Base-by-base conservation (phyloP, 495 filamentous ascomycete genomes). In the Evernia prunastri region DNA sequence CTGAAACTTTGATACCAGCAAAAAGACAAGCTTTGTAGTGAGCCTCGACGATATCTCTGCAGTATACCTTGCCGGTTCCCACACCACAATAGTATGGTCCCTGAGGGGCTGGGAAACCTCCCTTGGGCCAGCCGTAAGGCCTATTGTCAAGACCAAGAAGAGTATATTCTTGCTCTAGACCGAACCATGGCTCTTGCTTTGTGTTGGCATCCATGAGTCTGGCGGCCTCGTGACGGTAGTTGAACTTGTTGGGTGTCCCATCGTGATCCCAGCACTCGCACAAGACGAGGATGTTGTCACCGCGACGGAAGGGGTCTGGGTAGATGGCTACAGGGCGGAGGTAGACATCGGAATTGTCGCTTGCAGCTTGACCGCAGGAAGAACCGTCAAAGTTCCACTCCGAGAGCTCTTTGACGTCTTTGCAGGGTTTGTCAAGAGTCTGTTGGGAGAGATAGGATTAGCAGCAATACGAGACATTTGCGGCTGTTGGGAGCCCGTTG, bases 351-450 rank as follows among this genome's bases (percentile, higher is more conserved):
- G 92, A 97, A 84, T 98, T 91, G 77, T 93, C 90, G 73, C 93
- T 91, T 39, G 92, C 91, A 60, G 94, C 94, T 78, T 98, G 94
- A 71, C 82, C 89, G 69, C 91, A 96, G 25, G 92, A 96, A 61
- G 91, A 96, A 75, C 94, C 94, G 74, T 98, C 94, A 73, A 98
- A 98, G 83, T 97, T 98, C 94, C 94, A 98, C 76, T 96, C 90
- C 65, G 93, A 90, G 64, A 98, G 90, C 65, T 97, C 91, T 61
- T 90, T 88, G 63, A 90, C 78, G 60, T 71, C 75, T 43, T 80
- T 78, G 61, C 80, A 77, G 66, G 85, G 76, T 76, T 87, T 86
- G 71, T 79, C 82, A 47, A 96, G 84, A 68, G 93, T 97, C 93
- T 97, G 75, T 29, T 20, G 58, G 57, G 17, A 59, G 39, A 20